These are phyloP conservation scores for Silene conica DNA, from an alignment of 148 eudicot genomes.

Conservation along the genomic window DNA sequence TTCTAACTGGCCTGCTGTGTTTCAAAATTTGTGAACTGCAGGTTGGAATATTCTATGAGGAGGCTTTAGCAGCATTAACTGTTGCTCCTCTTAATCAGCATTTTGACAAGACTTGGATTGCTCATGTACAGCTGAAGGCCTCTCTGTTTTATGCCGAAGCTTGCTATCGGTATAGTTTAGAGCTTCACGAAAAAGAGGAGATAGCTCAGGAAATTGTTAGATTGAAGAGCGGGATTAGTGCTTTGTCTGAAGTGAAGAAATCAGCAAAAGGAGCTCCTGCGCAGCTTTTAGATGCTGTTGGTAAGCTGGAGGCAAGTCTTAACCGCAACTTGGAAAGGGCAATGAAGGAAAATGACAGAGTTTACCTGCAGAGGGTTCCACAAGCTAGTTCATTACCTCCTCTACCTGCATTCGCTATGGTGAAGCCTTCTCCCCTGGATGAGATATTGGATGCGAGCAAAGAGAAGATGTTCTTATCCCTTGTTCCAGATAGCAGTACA, in stretches of 20 bases:
- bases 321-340: constrained; percentile 83
- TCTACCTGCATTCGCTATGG: constrained; percentile 78
- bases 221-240: constrained; percentile 64
- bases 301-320: constrained; percentile 64
- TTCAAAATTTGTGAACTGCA: constrained; percentile 23
- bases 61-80: constrained; percentile 75
- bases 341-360: constrained; percentile 94
- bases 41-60: constrained; percentile 92
- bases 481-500: constrained; percentile 91
- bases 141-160: constrained; percentile 93
- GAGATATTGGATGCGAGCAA: constrained; percentile 88
- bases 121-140: constrained; percentile 91
- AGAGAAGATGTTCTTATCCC: constrained; percentile 85
- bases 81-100: constrained; percentile 81
- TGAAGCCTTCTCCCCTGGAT: constrained; percentile 70
- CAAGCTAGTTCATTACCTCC: constrained; percentile 64
- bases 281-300: constrained; percentile 84
- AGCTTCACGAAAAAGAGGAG: constrained; percentile 96
- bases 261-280: constrained; percentile 73
- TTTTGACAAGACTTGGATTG: constrained; percentile 83
- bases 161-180: constrained; percentile 84
- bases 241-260: constrained; percentile 67
- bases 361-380: constrained; percentile 94
- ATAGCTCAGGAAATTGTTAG: constrained; percentile 94
- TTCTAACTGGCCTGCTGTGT: not conserved